Evolutionary conservation across 805 yeast genomes (phyloP), one percentile per base, ranked within the genome.

Genomic region (Candida sithepensis): DNA sequence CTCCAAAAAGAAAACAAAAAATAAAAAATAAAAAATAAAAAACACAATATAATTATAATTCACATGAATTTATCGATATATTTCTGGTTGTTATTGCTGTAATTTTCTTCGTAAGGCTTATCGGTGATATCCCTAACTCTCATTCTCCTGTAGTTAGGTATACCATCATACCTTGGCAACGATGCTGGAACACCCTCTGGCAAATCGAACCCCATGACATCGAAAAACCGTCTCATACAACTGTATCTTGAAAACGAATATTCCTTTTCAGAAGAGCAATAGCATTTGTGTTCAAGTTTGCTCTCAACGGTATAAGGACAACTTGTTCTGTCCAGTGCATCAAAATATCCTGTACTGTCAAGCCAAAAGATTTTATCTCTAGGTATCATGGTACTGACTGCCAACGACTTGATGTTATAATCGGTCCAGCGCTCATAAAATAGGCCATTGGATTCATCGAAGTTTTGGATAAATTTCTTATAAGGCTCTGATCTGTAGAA

Each of bases 341-440:
- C 60, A 12, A 39, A 20, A 22, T 43, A 53, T 6, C 67, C 67
- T 0, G 58, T 49, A 28, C 53, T 80, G 39, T 72, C 78, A 54
- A 83, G 75, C 69, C 77, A 72, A 54, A 78, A 82, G 24, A 82
- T 64, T 49, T 76, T 68, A 38, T 70, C 70, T 50, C 64, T 72
- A 22, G 78, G 71, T 49, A 78, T 47, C 41, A 67, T 60, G n/a
- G 69, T 51, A 12, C 69, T 52, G 3, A 68, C 57, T 4, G 68
- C 73, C 40, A 73, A 52, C 1, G 78, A 59, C 52, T 71, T 75
- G 21, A 75, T 54, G 10, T 74, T 74, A n/a, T 75, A 74, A 53
- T 77, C 83, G 3, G 82, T 79, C 83, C 84, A 79, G 45, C 85
- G 61, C 55, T 81, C 84, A 53, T 77, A 77, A 57, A 77, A 78